Conservation (phyloP, 768 basidiomycete species). For the Russula ochroleuca region DNA sequence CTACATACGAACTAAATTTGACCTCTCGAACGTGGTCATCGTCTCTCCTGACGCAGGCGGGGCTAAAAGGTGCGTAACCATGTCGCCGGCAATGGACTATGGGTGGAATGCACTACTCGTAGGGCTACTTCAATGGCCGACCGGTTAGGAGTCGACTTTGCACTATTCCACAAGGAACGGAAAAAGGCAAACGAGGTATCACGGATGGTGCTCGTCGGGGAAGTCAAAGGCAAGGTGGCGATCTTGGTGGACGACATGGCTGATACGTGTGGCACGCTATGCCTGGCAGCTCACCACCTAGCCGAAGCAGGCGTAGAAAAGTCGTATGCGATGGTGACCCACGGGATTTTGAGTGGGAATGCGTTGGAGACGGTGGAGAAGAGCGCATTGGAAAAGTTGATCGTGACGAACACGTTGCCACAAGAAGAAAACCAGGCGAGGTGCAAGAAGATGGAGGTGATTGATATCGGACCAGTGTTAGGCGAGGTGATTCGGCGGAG, state of each 20-base stretch:
- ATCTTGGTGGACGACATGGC: slow-evolving; percentile 99
- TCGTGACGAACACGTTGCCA: slow-evolving; percentile 98
- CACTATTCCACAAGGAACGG: slow-evolving; percentile 98
- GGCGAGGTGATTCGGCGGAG: slow-evolving; percentile 95
- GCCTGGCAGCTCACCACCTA: slow-evolving; percentile 85
- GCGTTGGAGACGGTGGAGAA: slow-evolving; percentile 70
- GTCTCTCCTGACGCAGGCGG: slow-evolving; percentile 98
- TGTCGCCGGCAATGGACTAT: neutral
- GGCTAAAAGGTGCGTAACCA: slow-evolving; percentile 72
- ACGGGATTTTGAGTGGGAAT: slow-evolving; percentile 90
- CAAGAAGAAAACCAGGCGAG: slow-evolving; percentile 69
- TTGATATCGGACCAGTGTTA: slow-evolving; percentile 91
- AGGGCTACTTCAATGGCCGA: slow-evolving; percentile 98
- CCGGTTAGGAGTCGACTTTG: slow-evolving; percentile 93
- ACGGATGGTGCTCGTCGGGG: slow-evolving; percentile 92
- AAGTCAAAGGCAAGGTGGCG: slow-evolving; percentile 87
- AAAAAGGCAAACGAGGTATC: slow-evolving; percentile 95
- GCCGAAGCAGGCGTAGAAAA: slow-evolving; percentile 81
- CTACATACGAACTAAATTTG: slow-evolving; percentile 91
- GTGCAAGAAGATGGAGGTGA: slow-evolving; percentile 82
- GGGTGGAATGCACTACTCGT: slow-evolving; percentile 19
- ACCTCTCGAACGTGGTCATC: slow-evolving; percentile 81
- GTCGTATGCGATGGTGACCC: slow-evolving; percentile 91
- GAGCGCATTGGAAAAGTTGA: slow-evolving; percentile 84
- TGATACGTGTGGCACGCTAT: slow-evolving; percentile 92